phyloP scores from a whole-genome alignment of 1,284 basidiomycete genomes.

The Peniophora sp. region DNA sequence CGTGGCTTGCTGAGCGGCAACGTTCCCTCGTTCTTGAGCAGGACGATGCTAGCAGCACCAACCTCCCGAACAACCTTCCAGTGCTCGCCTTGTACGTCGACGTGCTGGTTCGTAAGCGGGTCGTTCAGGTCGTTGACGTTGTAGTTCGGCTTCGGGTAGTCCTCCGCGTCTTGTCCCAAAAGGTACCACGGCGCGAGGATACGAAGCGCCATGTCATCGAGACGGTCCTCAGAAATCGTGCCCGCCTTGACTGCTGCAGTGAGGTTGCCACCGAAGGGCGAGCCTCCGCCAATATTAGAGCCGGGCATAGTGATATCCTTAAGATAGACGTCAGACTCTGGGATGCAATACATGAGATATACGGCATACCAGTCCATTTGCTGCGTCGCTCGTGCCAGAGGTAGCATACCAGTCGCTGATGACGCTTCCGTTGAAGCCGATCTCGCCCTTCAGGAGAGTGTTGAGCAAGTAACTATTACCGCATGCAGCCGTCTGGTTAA shows the following conservation, averaged over 20 bases:
- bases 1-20: slow-evolving; percentile 61
- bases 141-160: slow-evolving; percentile 53
- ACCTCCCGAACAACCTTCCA: slow-evolving; percentile 63
- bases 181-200: slow-evolving; percentile 58
- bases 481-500: slow-evolving; percentile 78
- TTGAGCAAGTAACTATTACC: slow-evolving; percentile 73
- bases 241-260: slow-evolving; percentile 61
- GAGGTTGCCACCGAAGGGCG: slow-evolving; percentile 59
- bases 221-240: slow-evolving; percentile 53
- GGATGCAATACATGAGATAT: too few relatives aligned
- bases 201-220: slow-evolving; percentile 65
- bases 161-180: slow-evolving; percentile 51
- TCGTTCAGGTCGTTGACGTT: slow-evolving; percentile 49
- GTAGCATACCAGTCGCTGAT: slow-evolving; percentile 67
- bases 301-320: slow-evolving; percentile 73
- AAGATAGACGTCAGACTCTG: too few relatives aligned
- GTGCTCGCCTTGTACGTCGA: slow-evolving; percentile 77
- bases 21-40: slow-evolving; percentile 72
- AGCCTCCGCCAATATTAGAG: slow-evolving; percentile 47
- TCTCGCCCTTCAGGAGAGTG: slow-evolving; percentile 71
- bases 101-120: slow-evolving; percentile 49
- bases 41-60: slow-evolving; percentile 67
- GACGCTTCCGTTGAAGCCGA: slow-evolving; percentile 72
- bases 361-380: slow-evolving; percentile 53
- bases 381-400: slow-evolving; percentile 44